phyloP scores from a whole-genome alignment of 2,329 filamentous ascomycete species.

The Coniochaeta sp. region DNA sequence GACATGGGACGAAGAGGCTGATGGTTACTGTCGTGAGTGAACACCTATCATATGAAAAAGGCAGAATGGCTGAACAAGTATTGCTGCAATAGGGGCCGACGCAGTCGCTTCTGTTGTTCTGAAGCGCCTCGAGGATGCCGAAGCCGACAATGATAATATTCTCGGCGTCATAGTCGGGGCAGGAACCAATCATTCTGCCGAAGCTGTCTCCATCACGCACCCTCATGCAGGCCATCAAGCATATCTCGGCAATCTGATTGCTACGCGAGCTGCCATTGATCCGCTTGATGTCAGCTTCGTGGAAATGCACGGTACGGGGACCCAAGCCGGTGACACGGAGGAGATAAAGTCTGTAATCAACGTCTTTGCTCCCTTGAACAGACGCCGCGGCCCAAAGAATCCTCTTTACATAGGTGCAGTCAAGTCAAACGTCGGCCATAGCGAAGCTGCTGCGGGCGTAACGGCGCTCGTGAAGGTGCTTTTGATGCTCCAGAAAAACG shows the following conservation, averaged over 20 bases:
- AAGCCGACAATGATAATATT: slow-evolving; percentile 34
- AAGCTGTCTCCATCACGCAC: slow-evolving; percentile 55
- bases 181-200: slow-evolving; percentile 56
- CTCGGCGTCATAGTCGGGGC: slow-evolving; percentile 54
- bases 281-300: slow-evolving; percentile 54
- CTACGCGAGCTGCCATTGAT: slow-evolving; percentile 44
- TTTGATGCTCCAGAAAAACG: slow-evolving; percentile 37
- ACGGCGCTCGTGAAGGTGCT: slow-evolving; percentile 38
- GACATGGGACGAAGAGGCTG: slow-evolving; percentile 58
- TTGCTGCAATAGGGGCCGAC: slow-evolving; percentile 23
- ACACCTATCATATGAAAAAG: background rate
- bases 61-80: background rate
- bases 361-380: slow-evolving; percentile 11
- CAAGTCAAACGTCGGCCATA: slow-evolving; percentile 45
- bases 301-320: slow-evolving; percentile 65
- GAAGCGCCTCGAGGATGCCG: slow-evolving; percentile 38
- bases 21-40: slow-evolving; percentile 14
- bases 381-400: slow-evolving; percentile 12
- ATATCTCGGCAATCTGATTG: slow-evolving; percentile 41
- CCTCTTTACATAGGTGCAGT: slow-evolving; percentile 38
- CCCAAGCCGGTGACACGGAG: slow-evolving; percentile 54
- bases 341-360: slow-evolving; percentile 54
- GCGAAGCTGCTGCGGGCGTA: slow-evolving; percentile 33
- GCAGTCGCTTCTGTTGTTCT: slow-evolving; percentile 33
- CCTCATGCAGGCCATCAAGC: slow-evolving; percentile 52